Base-by-base conservation (phyloP, 768 basidiomycete species). In the Tricholomella constricta region DNA sequence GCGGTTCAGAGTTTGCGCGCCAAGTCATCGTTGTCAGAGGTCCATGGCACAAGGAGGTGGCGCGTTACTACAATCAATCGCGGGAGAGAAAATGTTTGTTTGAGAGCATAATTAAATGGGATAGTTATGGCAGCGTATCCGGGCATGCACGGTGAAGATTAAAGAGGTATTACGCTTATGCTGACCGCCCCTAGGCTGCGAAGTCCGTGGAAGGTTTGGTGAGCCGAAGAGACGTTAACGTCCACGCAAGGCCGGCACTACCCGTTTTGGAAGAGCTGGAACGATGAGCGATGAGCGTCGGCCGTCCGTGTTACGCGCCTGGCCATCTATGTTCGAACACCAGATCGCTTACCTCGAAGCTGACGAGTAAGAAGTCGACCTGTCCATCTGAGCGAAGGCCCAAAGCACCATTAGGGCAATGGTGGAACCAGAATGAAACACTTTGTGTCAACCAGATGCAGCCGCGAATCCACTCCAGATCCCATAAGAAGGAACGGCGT, bases 171-270 rank as follows among this genome's bases (percentile, higher is more conserved):
- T 22, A 19, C 20, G 15, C 14, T 19, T 3, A 15, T 3, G 17
- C 38, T 40, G 20, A 22, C 20, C 3, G 38, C 20, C 20, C 20
- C 42, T 43, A 20, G 42, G 26, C 42, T 15, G 25, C 23, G 25
- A 25, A 42, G 25, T n/a, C n/a, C n/a, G n/a, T n/a, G n/a, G 25
- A 43, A 43, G 42, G 15, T 7, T 23, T 27, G 8, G n/a, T 27
- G 17, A 41, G n/a, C 48, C 48, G 48, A 49, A 49, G 48, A 49
- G 48, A 32, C 31, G 38, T 19, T 8, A 31, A 42, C 4, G 19
- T 4, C 14, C 17, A 31, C 19, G 15, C 37, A 17, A 31, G 23
- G 26, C 17, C 14, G 7, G 26, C 29, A 31, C 6, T 38, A 20
- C 6, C 15, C 40, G 19, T 7, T 15, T 15, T 12, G 20, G 5